A percentile compares a stretch with the other conserved stretches of the same genome.
phyloP scores from a whole-genome alignment of 257 asterid species.

The Solanum ossicruentum region DNA sequence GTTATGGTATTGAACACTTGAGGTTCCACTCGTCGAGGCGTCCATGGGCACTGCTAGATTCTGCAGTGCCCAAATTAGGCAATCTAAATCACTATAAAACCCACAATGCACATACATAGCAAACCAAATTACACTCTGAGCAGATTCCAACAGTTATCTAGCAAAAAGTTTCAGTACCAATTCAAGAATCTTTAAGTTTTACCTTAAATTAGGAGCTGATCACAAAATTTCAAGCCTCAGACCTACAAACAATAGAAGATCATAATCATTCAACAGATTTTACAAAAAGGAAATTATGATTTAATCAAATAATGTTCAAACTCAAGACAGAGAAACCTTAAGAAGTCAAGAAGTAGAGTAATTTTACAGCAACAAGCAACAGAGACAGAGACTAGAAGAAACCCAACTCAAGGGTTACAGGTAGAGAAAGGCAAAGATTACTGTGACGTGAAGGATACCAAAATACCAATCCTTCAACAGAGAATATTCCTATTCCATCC shows the following conservation, averaged over 20 bases:
- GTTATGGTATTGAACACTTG: conserved; percentile 66
- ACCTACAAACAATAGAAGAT: conserved; percentile 32
- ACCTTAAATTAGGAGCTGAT: conserved; percentile 26
- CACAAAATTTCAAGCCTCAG: conserved; percentile 21
- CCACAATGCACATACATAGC: not conserved
- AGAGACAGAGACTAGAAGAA: conserved; percentile 2
- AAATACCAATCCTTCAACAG: conserved; percentile 29
- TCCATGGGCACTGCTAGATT: conserved; percentile 84
- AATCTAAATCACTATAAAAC: conserved; percentile 16
- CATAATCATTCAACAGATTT: not conserved
- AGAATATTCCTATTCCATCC: conserved; percentile 33
- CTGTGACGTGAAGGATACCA: conserved; percentile 39
- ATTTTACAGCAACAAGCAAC: conserved; percentile 20
- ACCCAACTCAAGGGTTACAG: not conserved
- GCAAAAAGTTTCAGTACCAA: not conserved
- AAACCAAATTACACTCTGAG: not conserved
- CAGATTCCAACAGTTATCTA: not conserved
- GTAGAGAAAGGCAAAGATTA: conserved; percentile 15
- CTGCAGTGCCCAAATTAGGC: conserved; percentile 53
- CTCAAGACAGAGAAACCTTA: conserved; percentile 1
- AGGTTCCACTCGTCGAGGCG: conserved; percentile 68
- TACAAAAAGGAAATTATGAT: not conserved
- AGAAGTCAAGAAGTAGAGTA: conserved; percentile 1
- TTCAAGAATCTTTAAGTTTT: not conserved
- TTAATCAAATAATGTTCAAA: conserved; percentile 2